These are phyloP conservation scores for Botrytis elliptica DNA, from an alignment of 2,329 filamentous ascomycete species.

Conservation along the genomic window DNA sequence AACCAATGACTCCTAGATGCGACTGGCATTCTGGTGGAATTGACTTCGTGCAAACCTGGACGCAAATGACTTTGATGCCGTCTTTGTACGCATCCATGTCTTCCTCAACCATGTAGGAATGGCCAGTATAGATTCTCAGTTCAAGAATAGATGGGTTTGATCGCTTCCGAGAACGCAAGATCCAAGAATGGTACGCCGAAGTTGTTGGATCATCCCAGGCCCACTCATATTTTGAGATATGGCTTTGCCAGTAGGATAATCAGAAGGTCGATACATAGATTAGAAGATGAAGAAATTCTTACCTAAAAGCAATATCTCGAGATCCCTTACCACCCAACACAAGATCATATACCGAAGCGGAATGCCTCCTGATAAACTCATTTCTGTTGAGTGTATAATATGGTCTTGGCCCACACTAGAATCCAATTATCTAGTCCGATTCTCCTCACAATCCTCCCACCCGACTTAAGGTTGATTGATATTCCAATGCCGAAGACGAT, in stretches of 20 bases:
- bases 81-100: conserved; percentile 49
- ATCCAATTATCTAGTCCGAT: conserved; percentile 52
- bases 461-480: conserved; percentile 51
- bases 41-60: conserved; percentile 47
- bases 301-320: too few species aligned
- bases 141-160: conserved; percentile 50
- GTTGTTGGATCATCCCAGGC: conserved; percentile 49
- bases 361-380: conserved; percentile 56
- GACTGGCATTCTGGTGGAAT: conserved; percentile 55
- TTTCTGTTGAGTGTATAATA: conserved; percentile 47
- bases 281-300: too few species aligned
- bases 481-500: conserved; percentile 46
- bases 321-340: conserved; percentile 16
- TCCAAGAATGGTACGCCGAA: conserved; percentile 46
- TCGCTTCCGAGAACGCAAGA: conserved; percentile 53
- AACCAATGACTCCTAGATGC: conserved; percentile 41
- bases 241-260: conserved; percentile 46
- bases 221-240: conserved; percentile 25
- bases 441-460: conserved; percentile 52
- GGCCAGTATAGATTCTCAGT: conserved; percentile 47
- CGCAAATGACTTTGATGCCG: conserved; percentile 44
- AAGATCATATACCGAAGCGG: conserved; percentile 57
- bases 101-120: conserved; percentile 53
- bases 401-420: conserved; percentile 56
- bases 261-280: conserved; percentile 47